phyloP scores from a whole-genome alignment of 106 monocot species.

The Phalaenopsis aphrodite region DNA sequence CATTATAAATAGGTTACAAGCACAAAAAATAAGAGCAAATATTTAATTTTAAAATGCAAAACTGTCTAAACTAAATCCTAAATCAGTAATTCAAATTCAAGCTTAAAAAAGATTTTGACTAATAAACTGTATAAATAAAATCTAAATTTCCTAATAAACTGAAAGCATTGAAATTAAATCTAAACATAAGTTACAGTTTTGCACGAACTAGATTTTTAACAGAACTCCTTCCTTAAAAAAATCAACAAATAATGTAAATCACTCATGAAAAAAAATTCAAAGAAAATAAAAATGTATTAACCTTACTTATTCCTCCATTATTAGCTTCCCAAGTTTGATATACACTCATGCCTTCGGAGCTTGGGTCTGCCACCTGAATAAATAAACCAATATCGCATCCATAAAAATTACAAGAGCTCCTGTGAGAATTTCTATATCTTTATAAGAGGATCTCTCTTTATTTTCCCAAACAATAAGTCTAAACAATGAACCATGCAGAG shows the following conservation, averaged over 20 bases:
- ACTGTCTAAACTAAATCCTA: too few relatives aligned
- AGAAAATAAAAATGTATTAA: slow-evolving; percentile 13
- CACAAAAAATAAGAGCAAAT: too few relatives aligned
- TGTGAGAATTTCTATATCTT: background rate
- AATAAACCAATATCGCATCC: background rate
- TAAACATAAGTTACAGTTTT: too few relatives aligned
- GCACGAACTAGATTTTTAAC: background rate
- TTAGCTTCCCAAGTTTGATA: slow-evolving; percentile 50
- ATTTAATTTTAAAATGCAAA: too few relatives aligned
- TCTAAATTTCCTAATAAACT: too few relatives aligned
- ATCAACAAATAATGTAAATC: background rate
- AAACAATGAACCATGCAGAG: background rate
- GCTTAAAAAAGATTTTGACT: too few relatives aligned
- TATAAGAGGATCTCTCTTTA: background rate
- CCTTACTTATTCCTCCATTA: slow-evolving; percentile 49
- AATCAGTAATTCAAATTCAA: too few relatives aligned
- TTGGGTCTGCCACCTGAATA: slow-evolving; percentile 70
- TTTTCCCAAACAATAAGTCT: background rate
- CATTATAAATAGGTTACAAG: too few relatives aligned
- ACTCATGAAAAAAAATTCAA: background rate
- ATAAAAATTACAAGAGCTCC: background rate
- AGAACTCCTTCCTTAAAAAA: background rate
- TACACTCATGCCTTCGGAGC: slow-evolving; percentile 37
- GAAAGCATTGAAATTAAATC: too few relatives aligned
- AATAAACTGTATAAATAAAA: too few relatives aligned